Evolutionary conservation across 495 filamentous ascomycete genomes (phyloP).

Genomic region (Hypoxylon intermedium): DNA sequence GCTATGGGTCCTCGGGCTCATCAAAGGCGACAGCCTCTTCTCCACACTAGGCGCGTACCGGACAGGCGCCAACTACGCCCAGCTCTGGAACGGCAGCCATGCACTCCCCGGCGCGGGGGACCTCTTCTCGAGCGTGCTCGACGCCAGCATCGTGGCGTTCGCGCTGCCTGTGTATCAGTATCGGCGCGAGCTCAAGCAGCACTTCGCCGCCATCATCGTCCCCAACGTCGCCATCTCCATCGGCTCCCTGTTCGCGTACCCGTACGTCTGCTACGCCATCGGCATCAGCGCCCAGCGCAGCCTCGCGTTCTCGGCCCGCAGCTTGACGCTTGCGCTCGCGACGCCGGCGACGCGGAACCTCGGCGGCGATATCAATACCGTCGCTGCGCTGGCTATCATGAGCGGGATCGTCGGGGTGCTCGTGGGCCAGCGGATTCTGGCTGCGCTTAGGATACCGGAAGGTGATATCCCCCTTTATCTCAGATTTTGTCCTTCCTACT

Average conservation of each 20-base stretch:
- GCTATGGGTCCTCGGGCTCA: slow-evolving; percentile 56
- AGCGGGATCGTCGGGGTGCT: slow-evolving; percentile 62
- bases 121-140: slow-evolving; percentile 55
- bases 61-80: slow-evolving; percentile 54
- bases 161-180: slow-evolving; percentile 63
- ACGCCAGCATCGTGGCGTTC: slow-evolving; percentile 61
- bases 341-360: slow-evolving; percentile 56
- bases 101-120: slow-evolving; percentile 58
- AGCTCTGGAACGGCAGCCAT: slow-evolving; percentile 48
- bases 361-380: slow-evolving; percentile 60
- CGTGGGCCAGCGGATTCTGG: slow-evolving; percentile 52
- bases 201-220: slow-evolving; percentile 57
- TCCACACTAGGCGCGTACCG: slow-evolving; percentile 50
- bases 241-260: slow-evolving; percentile 60
- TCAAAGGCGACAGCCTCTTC: slow-evolving; percentile 40
- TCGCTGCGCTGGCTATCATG: slow-evolving; percentile 59
- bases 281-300: slow-evolving; percentile 54
- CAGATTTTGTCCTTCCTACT: neutral
- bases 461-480: slow-evolving; percentile 37
- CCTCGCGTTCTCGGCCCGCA: slow-evolving; percentile 58
- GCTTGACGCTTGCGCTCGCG: slow-evolving; percentile 61
- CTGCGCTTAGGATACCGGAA: slow-evolving; percentile 54
- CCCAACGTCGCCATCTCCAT: slow-evolving; percentile 55
- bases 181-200: slow-evolving; percentile 54
- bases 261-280: slow-evolving; percentile 53